Conservation (phyloP, 345 rosid species). For the Mangifera indica region DNA sequence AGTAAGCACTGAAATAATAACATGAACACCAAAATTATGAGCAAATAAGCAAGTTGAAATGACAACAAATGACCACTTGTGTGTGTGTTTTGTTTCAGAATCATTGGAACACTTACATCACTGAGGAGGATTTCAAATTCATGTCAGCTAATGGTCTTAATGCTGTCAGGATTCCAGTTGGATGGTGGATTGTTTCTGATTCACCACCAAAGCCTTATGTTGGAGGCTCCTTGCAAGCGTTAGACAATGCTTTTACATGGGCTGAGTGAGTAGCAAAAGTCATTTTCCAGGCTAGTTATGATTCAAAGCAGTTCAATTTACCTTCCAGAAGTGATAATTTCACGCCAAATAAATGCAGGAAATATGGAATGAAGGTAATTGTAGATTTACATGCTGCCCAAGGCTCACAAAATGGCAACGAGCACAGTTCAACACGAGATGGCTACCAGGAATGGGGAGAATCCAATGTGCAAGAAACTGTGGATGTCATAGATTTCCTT, state of each 20-base stretch:
- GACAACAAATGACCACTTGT: neutral
- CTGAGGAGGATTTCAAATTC: neutral
- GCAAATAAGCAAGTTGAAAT: neutral
- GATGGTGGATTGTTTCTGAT: conserved; percentile 9
- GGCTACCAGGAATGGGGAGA: conserved; percentile 44
- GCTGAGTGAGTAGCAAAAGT: conserved; percentile 23
- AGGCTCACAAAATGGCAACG: conserved; percentile 38
- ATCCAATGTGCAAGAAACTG: conserved; percentile 30
- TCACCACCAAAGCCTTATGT: conserved; percentile 32
- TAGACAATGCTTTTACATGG: conserved; percentile 39
- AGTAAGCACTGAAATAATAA: conserved; percentile 10
- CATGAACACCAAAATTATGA: neutral
- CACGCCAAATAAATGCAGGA: conserved; percentile 16
- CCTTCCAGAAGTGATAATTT: neutral
- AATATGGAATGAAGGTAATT: conserved; percentile 30
- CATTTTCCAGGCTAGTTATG: neutral
- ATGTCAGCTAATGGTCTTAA: neutral
- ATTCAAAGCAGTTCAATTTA: neutral
- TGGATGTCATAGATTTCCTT: conserved; percentile 36
- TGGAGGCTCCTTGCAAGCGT: conserved; percentile 29
- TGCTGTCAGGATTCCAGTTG: conserved; percentile 6
- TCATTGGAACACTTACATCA: conserved; percentile 9
- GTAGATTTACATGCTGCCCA: conserved; percentile 33
- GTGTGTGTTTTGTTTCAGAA: neutral
- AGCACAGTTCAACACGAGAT: conserved; percentile 28